Conservation (phyloP, 176 grass and related monocot genomes). For the Eragrostis curvula region DNA sequence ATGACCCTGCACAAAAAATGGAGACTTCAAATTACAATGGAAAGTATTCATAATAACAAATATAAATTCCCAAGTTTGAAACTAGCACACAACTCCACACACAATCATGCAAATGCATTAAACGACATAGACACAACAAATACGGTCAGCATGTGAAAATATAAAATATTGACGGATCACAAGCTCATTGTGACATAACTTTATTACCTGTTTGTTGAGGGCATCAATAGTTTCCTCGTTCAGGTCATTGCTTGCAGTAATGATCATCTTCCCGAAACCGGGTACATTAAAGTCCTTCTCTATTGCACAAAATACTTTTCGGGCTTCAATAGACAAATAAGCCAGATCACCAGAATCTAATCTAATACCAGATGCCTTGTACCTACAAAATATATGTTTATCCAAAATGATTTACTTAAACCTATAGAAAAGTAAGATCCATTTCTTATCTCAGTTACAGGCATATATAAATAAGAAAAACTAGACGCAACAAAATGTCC, state of each 20-base stretch:
- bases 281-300: slow-evolving; percentile 77
- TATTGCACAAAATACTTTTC: slow-evolving; percentile 74
- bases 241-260: slow-evolving; percentile 97
- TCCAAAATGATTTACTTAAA: slow-evolving; percentile 13
- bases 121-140: slow-evolving; percentile 24
- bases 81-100: slow-evolving; percentile 1
- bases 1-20: slow-evolving; percentile 75
- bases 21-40: slow-evolving; percentile 20
- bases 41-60: slow-evolving; percentile 30
- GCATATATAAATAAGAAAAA: background rate
- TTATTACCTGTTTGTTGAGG: slow-evolving; percentile 83
- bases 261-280: slow-evolving; percentile 76
- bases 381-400: slow-evolving; percentile 58
- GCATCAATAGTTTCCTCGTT: slow-evolving; percentile 99
- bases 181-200: background rate
- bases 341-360: slow-evolving; percentile 99
- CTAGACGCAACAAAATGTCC: background rate
- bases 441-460: background rate
- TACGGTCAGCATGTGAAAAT: background rate
- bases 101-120: slow-evolving; percentile 12
- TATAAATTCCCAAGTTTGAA: background rate
- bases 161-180: background rate
- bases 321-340: slow-evolving; percentile 84
- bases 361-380: slow-evolving; percentile 93
- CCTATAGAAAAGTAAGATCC: slow-evolving; percentile 27